Evolutionary conservation across 2,329 filamentous ascomycete genomes (phyloP), one percentile per base, ranked within the genome.

Genomic region (Nemania sp.): DNA sequence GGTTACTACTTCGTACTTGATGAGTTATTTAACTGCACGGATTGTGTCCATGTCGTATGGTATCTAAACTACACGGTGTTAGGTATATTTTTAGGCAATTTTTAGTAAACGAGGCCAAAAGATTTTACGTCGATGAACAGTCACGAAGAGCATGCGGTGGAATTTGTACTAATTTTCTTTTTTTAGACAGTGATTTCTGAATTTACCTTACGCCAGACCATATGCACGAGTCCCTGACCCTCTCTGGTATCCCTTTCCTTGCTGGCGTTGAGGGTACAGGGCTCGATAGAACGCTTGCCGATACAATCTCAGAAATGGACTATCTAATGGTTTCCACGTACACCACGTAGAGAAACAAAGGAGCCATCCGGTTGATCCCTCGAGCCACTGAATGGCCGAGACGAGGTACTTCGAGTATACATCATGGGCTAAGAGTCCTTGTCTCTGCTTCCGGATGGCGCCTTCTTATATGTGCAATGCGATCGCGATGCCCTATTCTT

Each of bases 161-260:
- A 33, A 42, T 28, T 41, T 19, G 24, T 34, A 23, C 22, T 37
- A 52, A 42, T 12, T 37, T 23, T 44, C 54, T 57, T 11, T 28
- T 57, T 54, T 50, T 54, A 44, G 47, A 41, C n/a, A 26, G 26
- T 41, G 17, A 26, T 34, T 12, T 19, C 36, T 23, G 47, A 12
- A 22, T 33, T 30, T 41, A 40, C 43, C 31, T 43, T 48, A 54
- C 43, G 47, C 55, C 55, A 52, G 48, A 51, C 55, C 15, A 31
- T 48, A 55, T 55, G 47, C 39, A 51, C 33, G 19, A 15, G 11
- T 15, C 33, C 36, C 34, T 17, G 33, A 22, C 23, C 30, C 12
- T 47, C 11, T 20, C 40, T 49, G n/a, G n/a, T n/a, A n/a, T n/a
- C n/a, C n/a, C n/a, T 30, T 41, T 42, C 40, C 40, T 31, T 34